Conservation (phyloP, 352 stramenopile genomes). For the Phytopythium montanum region DNA sequence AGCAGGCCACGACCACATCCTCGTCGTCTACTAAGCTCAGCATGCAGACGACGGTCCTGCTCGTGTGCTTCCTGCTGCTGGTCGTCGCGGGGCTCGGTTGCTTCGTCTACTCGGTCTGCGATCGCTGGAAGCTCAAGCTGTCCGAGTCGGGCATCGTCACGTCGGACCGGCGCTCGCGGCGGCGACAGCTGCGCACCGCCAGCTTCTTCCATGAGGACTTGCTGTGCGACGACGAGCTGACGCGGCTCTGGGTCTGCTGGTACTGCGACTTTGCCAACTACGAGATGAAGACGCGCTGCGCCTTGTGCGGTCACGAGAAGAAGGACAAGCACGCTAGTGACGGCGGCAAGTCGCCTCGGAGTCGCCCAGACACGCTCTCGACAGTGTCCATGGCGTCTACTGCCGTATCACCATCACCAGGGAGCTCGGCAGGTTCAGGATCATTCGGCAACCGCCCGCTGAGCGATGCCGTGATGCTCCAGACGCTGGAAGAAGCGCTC, state of each 20-base stretch:
- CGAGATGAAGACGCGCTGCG: slow-evolving; percentile 45
- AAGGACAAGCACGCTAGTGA: slow-evolving; percentile 19
- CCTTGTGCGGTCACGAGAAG: slow-evolving; percentile 43
- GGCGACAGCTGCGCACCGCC: not conserved
- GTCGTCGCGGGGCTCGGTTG: slow-evolving; percentile 20
- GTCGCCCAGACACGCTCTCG: slow-evolving; percentile 27
- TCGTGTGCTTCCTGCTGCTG: slow-evolving; percentile 36
- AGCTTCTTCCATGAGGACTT: slow-evolving; percentile 44
- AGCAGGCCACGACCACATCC: not conserved
- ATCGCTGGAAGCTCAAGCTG: slow-evolving; percentile 20
- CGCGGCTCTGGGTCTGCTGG: slow-evolving; percentile 47
- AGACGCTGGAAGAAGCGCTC: slow-evolving; percentile 4
- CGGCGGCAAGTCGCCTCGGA: slow-evolving; percentile 21
- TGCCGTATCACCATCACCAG: slow-evolving; percentile 19
- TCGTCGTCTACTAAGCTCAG: not conserved
- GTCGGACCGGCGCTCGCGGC: not conserved
- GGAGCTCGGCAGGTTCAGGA: slow-evolving; percentile 14
- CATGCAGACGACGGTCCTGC: slow-evolving; percentile 14
- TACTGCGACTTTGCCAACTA: slow-evolving; percentile 64
- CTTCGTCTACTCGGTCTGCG: slow-evolving; percentile 30
- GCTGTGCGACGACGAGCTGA: slow-evolving; percentile 44
- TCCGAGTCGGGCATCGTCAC: slow-evolving; percentile 3
- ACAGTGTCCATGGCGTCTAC: slow-evolving; percentile 22
- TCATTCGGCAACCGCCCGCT: not conserved
- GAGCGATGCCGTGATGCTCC: not conserved